Evolutionary conservation across 768 basidiomycete genomes (phyloP), one percentile per base, ranked within the genome.

Genomic region (Hygrophoropsis aurantiaca): DNA sequence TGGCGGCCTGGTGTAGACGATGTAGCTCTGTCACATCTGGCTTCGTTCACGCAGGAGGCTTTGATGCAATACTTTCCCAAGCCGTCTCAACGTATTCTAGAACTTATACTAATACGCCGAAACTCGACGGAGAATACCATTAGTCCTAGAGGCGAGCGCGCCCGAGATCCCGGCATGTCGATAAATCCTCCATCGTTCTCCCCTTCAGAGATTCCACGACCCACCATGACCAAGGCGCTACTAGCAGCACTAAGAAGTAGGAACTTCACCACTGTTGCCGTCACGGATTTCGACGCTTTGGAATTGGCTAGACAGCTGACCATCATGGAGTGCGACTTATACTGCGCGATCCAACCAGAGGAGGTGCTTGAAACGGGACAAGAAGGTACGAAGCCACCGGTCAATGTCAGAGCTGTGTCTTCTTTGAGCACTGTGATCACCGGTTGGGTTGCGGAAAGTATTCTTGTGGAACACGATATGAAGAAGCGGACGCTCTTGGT

Each of bases 301-400:
- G 97, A 99, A 65, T 75, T 98, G 36, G 93, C 93, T 7, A 79
- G 97, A 40, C 97, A 99, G 68, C 63, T 98, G 56, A 97, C 95
- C 15, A 80, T 94, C 55, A 89, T 94, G 86, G 97, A 99, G 65
- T 88, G 84, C 55, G 81, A 81, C 49, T 67, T 97, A 37, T 98
- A 94, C 63, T 85, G 88, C 53, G 80, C 82, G 43, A 92, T 98
- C 53, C 81, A 79, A 46, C 82, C 94, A 0, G 90, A 93, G 55
- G 97, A 98, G 64, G 75, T 99, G 38, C 65, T 99, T 50, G 88
- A 91, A 67, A 82, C 82, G 10, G 89, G 87, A 3, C 84, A 89
- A 60, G 82, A 85, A 50, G 81, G 82, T 51, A 75, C 74, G 30
- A 74, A 75, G 58, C 73, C 80, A 6, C 79, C 83, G 16, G 65